Evolutionary conservation across 1,284 basidiomycete species (phyloP).

Genomic region (Sanguinoderma infundibulare): DNA sequence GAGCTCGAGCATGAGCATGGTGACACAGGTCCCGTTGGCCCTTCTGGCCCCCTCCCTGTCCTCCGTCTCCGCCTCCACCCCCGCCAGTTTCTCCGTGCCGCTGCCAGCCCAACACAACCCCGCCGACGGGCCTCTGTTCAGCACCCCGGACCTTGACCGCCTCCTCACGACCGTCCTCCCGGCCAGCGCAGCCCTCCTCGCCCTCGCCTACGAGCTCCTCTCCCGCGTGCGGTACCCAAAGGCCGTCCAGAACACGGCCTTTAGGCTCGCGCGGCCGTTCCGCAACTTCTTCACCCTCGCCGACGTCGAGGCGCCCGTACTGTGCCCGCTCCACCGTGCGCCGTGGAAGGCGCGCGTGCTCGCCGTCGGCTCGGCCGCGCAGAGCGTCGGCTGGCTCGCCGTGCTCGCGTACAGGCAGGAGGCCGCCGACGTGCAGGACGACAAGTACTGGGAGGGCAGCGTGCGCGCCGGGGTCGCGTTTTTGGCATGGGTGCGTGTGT

Average conservation of each 20-base stretch:
- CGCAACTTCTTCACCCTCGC: conserved; percentile 54
- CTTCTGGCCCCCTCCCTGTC: not conserved
- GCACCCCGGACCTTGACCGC: conserved; percentile 19
- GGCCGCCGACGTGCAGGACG: too few relatives aligned
- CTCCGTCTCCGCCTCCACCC: not conserved
- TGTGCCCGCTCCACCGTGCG: conserved; percentile 32
- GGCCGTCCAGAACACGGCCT: conserved; percentile 32
- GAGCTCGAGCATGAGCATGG: conserved; percentile 17
- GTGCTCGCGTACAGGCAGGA: conserved; percentile 41
- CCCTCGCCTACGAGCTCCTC: conserved; percentile 37
- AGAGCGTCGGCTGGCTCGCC: conserved; percentile 38
- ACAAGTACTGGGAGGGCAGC: conserved; percentile 10
- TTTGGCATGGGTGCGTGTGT: conserved; percentile 34
- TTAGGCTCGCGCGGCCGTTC: conserved; percentile 48
- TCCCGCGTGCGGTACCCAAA: conserved; percentile 35
- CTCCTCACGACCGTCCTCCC: conserved; percentile 39
- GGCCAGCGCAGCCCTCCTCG: conserved; percentile 37
- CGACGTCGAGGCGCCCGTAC: conserved; percentile 50
- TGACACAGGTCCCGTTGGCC: conserved; percentile 13
- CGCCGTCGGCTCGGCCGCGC: conserved; percentile 40
- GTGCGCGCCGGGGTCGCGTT: conserved; percentile 25
- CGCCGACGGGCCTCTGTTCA: not conserved
- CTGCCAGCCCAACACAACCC: too few relatives aligned
- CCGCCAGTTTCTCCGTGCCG: not conserved
- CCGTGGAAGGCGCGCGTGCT: conserved; percentile 41